phyloP scores from a whole-genome alignment of 2,329 filamentous ascomycete species.

The Fusarium secorum region DNA sequence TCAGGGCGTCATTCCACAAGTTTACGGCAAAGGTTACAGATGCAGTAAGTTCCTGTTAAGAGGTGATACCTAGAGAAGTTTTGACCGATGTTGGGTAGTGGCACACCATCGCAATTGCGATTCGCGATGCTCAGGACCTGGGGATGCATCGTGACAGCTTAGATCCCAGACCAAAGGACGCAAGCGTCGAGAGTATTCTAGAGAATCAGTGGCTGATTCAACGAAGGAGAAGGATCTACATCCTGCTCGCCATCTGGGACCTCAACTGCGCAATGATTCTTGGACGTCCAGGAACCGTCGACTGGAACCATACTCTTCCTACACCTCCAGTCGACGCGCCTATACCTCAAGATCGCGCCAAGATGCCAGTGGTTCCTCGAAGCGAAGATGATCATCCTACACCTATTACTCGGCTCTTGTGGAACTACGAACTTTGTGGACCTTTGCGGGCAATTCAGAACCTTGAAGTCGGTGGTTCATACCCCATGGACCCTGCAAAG shows the following conservation, averaged over 20 bases:
- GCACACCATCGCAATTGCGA: slow-evolving; percentile 64
- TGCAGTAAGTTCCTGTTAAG: slow-evolving; percentile 48
- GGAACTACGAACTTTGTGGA: slow-evolving; percentile 57
- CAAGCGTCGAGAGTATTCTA: slow-evolving; percentile 57
- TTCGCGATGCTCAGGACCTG: slow-evolving; percentile 69
- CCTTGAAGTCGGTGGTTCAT: slow-evolving; percentile 64
- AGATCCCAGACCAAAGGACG: slow-evolving; percentile 58
- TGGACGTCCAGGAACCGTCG: slow-evolving; percentile 64
- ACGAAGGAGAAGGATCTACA: slow-evolving; percentile 63
- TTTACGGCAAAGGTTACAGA: slow-evolving; percentile 67
- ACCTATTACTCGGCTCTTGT: slow-evolving; percentile 61
- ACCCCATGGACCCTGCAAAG: slow-evolving; percentile 61
- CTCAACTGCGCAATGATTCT: slow-evolving; percentile 61
- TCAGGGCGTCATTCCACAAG: slow-evolving; percentile 65
- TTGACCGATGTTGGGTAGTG: slow-evolving; percentile 49
- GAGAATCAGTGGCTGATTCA: slow-evolving; percentile 68
- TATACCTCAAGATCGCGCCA: slow-evolving; percentile 56
- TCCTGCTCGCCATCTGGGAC: slow-evolving; percentile 61
- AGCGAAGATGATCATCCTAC: slow-evolving; percentile 63
- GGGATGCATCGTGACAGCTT: slow-evolving; percentile 64
- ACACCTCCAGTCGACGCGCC: slow-evolving; percentile 63
- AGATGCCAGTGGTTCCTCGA: slow-evolving; percentile 58
- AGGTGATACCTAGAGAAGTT: neutral
- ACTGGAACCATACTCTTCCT: slow-evolving; percentile 56
- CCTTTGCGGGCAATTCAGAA: slow-evolving; percentile 62